Conservation (phyloP, 1,139 yeast species). For the Magnusiomyces magnusii region DNA sequence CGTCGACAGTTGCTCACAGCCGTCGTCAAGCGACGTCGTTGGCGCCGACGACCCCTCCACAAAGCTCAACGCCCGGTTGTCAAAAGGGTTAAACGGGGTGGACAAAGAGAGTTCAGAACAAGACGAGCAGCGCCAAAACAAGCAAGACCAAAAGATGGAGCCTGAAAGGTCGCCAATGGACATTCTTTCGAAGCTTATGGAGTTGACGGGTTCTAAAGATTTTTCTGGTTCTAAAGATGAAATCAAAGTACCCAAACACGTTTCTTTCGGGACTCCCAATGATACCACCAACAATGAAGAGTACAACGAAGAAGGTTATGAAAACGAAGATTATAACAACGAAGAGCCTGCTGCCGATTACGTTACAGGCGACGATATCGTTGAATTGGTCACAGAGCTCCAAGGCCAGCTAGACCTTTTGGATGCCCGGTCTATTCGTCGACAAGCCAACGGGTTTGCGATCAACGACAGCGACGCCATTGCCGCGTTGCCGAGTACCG, state of each 20-base stretch:
- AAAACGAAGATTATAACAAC: too few relatives aligned
- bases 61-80: not conserved
- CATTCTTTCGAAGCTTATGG: not conserved
- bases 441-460: constrained; percentile 31
- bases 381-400: constrained; percentile 77
- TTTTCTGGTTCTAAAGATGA: not conserved
- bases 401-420: constrained; percentile 70
- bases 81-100: too few relatives aligned
- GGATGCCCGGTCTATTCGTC: constrained; percentile 33
- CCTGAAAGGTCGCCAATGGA: not conserved
- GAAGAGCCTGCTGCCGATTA: constrained; percentile 27
- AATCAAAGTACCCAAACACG: not conserved
- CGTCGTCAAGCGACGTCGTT: constrained; percentile 4
- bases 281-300: too few relatives aligned
- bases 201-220: not conserved
- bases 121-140: not conserved
- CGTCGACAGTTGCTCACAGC: constrained; percentile 3
- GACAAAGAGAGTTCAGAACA: not conserved
- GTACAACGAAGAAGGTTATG: constrained; percentile 14
- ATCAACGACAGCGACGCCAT: constrained; percentile 37
- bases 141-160: not conserved
- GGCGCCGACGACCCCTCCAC: not conserved
- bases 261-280: not conserved
- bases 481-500: constrained; percentile 56
- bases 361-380: constrained; percentile 74